A percentile compares a stretch with the other conserved stretches of the same genome.
Evolutionary conservation across 306 rosid genomes (phyloP).

Genomic region (Vigna angularis): DNA sequence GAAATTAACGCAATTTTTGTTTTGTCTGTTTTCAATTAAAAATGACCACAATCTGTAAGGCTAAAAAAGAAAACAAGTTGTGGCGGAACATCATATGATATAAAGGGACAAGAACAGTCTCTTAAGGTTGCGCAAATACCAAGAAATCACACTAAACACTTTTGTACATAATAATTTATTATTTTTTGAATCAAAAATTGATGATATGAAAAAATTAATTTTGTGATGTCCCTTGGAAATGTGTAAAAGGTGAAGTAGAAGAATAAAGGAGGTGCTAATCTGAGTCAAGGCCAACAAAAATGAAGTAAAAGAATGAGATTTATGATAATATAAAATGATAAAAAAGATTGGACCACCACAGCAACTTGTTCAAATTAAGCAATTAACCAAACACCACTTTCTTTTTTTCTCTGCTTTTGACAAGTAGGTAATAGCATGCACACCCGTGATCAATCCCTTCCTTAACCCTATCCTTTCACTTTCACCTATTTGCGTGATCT

Average conservation of each 20-base stretch:
- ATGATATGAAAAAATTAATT: background rate
- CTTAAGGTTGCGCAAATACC: background rate
- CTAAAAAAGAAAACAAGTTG: background rate
- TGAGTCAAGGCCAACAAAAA: conserved; percentile 5
- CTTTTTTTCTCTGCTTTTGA: background rate
- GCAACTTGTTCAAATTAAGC: conserved; percentile 1
- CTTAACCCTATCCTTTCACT: too few species aligned
- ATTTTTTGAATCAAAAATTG: too few species aligned
- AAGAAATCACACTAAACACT: background rate
- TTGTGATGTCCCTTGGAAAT: background rate
- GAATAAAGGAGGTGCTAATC: background rate
- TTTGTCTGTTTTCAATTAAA: background rate
- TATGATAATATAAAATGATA: background rate
- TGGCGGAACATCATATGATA: background rate
- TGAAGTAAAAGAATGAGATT: background rate
- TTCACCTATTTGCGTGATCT: background rate
- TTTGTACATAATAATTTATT: too few species aligned
- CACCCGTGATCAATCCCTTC: background rate
- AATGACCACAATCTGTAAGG: background rate
- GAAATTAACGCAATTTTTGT: background rate
- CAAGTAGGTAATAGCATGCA: background rate
- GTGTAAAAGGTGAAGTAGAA: background rate
- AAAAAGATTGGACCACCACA: conserved; percentile 16
- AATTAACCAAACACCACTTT: background rate
- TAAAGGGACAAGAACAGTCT: background rate